Evolutionary conservation across 495 filamentous ascomycete genomes (phyloP).

Genomic region (Penicillium bialowiezense): DNA sequence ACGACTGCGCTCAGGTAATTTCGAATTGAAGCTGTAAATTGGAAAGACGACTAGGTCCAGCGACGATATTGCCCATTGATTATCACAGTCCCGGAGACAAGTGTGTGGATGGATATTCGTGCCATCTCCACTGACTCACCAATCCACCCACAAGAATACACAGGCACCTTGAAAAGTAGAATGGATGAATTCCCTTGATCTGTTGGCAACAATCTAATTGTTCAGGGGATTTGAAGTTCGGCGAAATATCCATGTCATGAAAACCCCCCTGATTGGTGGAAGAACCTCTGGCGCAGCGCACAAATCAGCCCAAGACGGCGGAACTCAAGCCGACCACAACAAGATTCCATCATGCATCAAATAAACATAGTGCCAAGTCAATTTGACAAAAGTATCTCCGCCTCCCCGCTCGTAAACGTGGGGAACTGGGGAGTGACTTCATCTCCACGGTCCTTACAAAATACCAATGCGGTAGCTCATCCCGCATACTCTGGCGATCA

Average conservation of each 20-base stretch:
- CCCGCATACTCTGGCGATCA: constrained; percentile 9
- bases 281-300: constrained; percentile 1
- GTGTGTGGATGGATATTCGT: too few species aligned
- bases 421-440: constrained; percentile 12
- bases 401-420: constrained; percentile 11
- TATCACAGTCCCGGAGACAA: too few species aligned
- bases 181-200: too few species aligned
- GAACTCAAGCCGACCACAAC: constrained; percentile 9
- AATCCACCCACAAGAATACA: too few species aligned
- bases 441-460: background rate
- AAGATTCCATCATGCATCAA: background rate
- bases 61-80: too few species aligned
- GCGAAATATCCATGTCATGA: background rate
- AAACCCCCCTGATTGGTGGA: constrained; percentile 21
- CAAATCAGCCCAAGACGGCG: constrained; percentile 18
- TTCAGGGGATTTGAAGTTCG: background rate
- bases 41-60: too few species aligned
- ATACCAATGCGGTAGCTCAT: background rate
- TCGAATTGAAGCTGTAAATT: too few species aligned
- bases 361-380: background rate
- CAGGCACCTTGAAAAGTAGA: too few species aligned
- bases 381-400: constrained; percentile 5
- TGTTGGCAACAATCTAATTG: too few species aligned
- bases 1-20: too few species aligned
- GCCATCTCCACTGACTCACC: too few species aligned